Evolutionary conservation across 176 grass and related monocot species (phyloP).

Genomic region (Tillandsia fasciculata): DNA sequence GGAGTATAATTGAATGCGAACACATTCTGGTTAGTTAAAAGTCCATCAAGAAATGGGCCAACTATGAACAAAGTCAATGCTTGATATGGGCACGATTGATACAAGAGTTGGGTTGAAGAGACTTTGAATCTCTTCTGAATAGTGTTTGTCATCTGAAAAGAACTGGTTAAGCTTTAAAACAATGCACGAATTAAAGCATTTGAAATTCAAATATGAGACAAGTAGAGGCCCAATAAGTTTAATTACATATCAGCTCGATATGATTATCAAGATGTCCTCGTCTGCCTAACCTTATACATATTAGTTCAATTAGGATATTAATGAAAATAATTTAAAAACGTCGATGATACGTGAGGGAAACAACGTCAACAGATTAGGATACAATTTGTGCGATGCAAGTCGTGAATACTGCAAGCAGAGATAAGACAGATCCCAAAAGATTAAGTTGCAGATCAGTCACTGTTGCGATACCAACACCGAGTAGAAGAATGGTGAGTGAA

Average conservation of each 20-base stretch:
- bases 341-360: not conserved
- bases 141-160: slow-evolving; percentile 22
- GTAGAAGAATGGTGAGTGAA: slow-evolving; percentile 16
- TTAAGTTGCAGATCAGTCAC: slow-evolving; percentile 29
- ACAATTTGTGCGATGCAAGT: slow-evolving; percentile 33
- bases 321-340: not conserved
- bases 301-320: no score
- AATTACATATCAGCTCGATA: not conserved
- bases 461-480: slow-evolving; percentile 29
- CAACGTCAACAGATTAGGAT: slow-evolving; percentile 13
- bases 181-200: not conserved
- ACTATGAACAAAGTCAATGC: slow-evolving; percentile 9
- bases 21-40: slow-evolving; percentile 14
- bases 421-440: slow-evolving; percentile 25
- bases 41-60: slow-evolving; percentile 16
- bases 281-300: no score
- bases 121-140: slow-evolving; percentile 24
- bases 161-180: slow-evolving; percentile 12
- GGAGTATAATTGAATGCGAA: slow-evolving; percentile 17
- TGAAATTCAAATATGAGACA: not conserved
- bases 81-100: slow-evolving; percentile 16
- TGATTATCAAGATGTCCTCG: not conserved
- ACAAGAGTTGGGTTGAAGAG: slow-evolving; percentile 22
- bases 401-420: slow-evolving; percentile 19
- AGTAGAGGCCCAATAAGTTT: not conserved